Base-by-base conservation (phyloP, 2,329 filamentous ascomycete species). In the Aureobasidium pullulans region DNA sequence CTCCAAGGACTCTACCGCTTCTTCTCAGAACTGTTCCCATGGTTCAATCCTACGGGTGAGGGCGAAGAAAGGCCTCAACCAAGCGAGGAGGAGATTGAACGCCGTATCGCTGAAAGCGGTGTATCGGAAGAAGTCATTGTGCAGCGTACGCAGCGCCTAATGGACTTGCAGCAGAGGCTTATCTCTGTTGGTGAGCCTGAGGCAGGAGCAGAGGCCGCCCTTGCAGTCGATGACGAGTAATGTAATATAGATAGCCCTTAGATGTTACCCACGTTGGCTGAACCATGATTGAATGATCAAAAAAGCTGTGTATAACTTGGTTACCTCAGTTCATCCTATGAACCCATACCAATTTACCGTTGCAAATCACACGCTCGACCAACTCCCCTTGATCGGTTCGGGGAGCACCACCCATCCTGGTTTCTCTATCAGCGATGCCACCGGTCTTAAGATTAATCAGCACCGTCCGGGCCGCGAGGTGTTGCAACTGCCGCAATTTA, bases 1-100 rank as follows among this genome's bases (percentile, higher is more conserved):
- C 64, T 70, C 9, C 63, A 67, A 47, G 62, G 62, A 16, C 63
- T 71, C 5, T 63, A 66, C 19, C 59, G 59, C 19, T 70, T 69
- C 61, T 71, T 70, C 58, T 47, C 64, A 1, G 62, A 65, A 7
- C 61, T 69, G 1, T 70, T 69, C 50, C 68, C 69, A 0, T 68
- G 69, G 67, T 67, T 68, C 56, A 61, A 63, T 28, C 60, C 60
- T 16, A 54, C 39, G 6, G 62, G 46, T 4, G 59, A 59, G 16
- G 57, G 40, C 9, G 59, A 60, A 6, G 59, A 61, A 3, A 60
- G 54, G 13, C 58, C 63, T 7, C 65, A 66, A 23, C 62, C 64
- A 2, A 63, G 59, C 23, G 62, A 66, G 29, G 67, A 69, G 19
- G 66, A 66, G 8, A 65, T 70, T 48, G 66, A 66, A 60, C 60